These are phyloP conservation scores for Globisporangium rhizosaccharum DNA, from an alignment of 352 stramenopile species.

Conservation along the genomic window DNA sequence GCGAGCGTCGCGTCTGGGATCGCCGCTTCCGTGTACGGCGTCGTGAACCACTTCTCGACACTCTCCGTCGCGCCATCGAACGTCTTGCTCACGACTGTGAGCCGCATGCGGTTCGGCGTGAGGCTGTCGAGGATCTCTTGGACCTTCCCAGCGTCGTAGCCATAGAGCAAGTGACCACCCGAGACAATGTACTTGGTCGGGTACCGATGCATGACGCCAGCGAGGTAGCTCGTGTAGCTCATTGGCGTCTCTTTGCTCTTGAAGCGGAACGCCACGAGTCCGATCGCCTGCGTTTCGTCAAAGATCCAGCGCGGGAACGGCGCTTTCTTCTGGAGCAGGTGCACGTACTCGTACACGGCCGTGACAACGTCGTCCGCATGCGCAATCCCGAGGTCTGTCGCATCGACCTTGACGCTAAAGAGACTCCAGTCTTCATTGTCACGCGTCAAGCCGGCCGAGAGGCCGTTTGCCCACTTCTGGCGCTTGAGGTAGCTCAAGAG, in stretches of 20 bases:
- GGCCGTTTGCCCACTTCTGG: constrained; percentile 67
- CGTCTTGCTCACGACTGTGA: constrained; percentile 65
- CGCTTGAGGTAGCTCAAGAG: constrained; percentile 91
- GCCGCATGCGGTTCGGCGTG: constrained; percentile 42
- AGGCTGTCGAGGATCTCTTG: constrained; percentile 48
- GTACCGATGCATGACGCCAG: constrained; percentile 65
- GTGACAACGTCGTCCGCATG: constrained; percentile 57
- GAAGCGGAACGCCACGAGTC: constrained; percentile 59
- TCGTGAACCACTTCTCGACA: constrained; percentile 66
- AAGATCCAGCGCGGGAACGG: constrained; percentile 50
- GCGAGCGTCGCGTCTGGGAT: constrained; percentile 31
- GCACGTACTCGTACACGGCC: constrained; percentile 55
- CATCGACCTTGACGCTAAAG: constrained; percentile 67
- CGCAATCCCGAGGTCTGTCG: constrained; percentile 56
- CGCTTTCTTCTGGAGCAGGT: constrained; percentile 6
- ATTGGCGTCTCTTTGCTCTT: constrained; percentile 79
- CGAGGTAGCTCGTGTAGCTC: constrained; percentile 60
- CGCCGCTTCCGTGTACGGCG: constrained; percentile 41
- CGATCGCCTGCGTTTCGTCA: constrained; percentile 52
- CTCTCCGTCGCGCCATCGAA: constrained; percentile 46
- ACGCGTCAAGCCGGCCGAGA: constrained; percentile 52
- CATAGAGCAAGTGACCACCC: constrained; percentile 52
- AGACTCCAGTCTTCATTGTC: constrained; percentile 70
- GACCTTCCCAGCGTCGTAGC: constrained; percentile 53
- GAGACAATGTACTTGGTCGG: constrained; percentile 57